Evolutionary conservation across 1,284 basidiomycete genomes (phyloP), one percentile per base, ranked within the genome.

Genomic region (Psilocybe mexicana): DNA sequence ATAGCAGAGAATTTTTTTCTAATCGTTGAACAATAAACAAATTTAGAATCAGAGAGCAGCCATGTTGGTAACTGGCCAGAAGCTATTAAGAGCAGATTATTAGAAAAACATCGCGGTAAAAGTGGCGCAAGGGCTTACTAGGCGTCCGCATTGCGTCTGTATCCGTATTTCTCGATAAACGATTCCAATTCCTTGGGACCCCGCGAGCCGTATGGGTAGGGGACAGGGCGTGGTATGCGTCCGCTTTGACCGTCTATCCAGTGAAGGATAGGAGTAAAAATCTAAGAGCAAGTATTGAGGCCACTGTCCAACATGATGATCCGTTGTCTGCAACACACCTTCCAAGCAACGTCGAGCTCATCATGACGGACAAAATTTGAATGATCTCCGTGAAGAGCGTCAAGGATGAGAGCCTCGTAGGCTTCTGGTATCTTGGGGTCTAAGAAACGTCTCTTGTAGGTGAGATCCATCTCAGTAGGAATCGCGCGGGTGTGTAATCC

Each of bases 281-380:
- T 96, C 92, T 93, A 44, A 35, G 40, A 24, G 8, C 5, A 11
- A 30, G 33, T 5, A 44, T 14, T 53, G n/a, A 23, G 12, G 4
- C 11, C 23, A 8, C 0, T 25, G 10, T n/a, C 3, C 28, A 44
- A 7, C 6, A 24, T 33, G 14, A 8, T 18, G 26, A 35, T 18
- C 14, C 12, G 5, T 26, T 52, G 14, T 43, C 28, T 36, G 18
- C 18, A 40, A 64, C 68, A 53, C 38, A 91, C 92, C 86, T 95
- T 96, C 95, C 95, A 98, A 10, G 95, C 94, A 56, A 90, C 88
- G 69, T 97, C 94, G 65, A 97, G 80, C 75, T 97, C 95, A 73
- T 98, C 95, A 72, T 97, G 86, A 64, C 95, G 87, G 49, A 98
- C 95, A 79, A 97, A 97, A 76, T 93, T 93, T 30, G 92, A 93